Base-by-base conservation (phyloP, 441 rosid species). In the Syzygium syzygioides region DNA sequence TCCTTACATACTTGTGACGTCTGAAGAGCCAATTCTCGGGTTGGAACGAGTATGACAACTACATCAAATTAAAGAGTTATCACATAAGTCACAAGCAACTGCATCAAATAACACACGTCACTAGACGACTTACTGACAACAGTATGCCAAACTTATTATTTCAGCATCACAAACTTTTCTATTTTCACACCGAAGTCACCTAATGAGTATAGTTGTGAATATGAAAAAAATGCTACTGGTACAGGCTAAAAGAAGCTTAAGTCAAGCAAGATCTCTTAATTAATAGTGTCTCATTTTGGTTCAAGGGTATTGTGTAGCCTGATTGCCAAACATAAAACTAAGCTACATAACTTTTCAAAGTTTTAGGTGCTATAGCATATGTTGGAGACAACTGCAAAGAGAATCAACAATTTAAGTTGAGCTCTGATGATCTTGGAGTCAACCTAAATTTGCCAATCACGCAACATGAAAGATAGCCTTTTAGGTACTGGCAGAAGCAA, bases 1-100 rank as follows among this genome's bases (percentile, higher is more conserved):
- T 98, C 99, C 95, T 98, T 98, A 86, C 99, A 97, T 53, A 98
- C 99, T 89, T 98, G 99, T n/a, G 99, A 98, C 60, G 99, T 98
- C 93, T 98, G 99, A 88, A 98, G 97, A 88, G 99, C 99, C 92
- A 97, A 92, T 90, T 98, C 99, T 83, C 99, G 93, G 48, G 99
- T 98, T 85, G 99, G 99, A 91, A 98, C 99, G 66, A 98, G 97
- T 50, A 98, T 98, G 90, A 98, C 97, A 93, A 93, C 99, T 98
- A 94, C 93, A 86, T 11, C 79, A 86, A 89, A 89, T 91, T 53
- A 53, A 32, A 88, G n/a, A 34, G 79, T 87, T 53, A 52, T 62
- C 55, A 86, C 20, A 80, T 86, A 86, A 19, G 84, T 12, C 90
- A 41, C 83, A 76, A 41, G 52, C n/a, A 76, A 76, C 52, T 13